phyloP scores from a whole-genome alignment of 2,329 filamentous ascomycete genomes.

The Penicillium sp. region DNA sequence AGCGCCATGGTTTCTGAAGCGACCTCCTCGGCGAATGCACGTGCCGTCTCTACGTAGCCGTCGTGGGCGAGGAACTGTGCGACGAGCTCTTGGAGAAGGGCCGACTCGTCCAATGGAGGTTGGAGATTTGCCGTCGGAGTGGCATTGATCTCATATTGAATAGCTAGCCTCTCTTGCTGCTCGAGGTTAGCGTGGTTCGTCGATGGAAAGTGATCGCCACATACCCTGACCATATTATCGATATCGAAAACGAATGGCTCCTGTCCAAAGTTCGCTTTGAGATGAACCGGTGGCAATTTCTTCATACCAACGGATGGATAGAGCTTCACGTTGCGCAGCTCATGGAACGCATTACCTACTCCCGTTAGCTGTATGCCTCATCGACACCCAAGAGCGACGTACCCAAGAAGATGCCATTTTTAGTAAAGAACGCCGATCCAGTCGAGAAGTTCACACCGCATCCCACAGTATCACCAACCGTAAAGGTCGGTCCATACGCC shows the following conservation, averaged over 20 bases:
- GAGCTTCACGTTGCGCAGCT: constrained; percentile 46
- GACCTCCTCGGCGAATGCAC: constrained; percentile 83
- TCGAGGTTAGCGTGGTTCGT: constrained; percentile 11
- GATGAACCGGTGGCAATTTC: constrained; percentile 59
- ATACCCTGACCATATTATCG: constrained; percentile 77
- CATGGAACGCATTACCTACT: constrained; percentile 59
- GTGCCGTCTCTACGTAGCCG: constrained; percentile 90
- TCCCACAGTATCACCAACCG: constrained; percentile 61
- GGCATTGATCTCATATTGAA: constrained; percentile 63
- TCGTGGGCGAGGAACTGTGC: constrained; percentile 92
- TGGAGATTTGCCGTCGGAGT: constrained; percentile 62
- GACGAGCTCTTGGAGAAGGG: constrained; percentile 79
- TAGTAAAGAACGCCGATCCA: constrained; percentile 65
- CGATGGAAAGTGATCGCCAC: constrained; percentile 25
- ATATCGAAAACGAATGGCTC: constrained; percentile 89
- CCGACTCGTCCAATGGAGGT: constrained; percentile 68
- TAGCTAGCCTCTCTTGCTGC: constrained; percentile 62
- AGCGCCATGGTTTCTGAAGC: constrained; percentile 71
- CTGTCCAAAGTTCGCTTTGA: constrained; percentile 65
- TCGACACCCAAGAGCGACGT: constrained; percentile 20
- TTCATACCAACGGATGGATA: constrained; percentile 67
- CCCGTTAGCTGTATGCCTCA: constrained; percentile 4
- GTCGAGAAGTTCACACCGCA: constrained; percentile 67
- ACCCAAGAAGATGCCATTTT: constrained; percentile 63
- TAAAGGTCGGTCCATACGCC: constrained; percentile 62